A percentile compares a stretch with the other conserved stretches of the same genome.
Evolutionary conservation across 2,329 filamentous ascomycete species (phyloP).

Genomic region (Pseudocercospora fijiensis): DNA sequence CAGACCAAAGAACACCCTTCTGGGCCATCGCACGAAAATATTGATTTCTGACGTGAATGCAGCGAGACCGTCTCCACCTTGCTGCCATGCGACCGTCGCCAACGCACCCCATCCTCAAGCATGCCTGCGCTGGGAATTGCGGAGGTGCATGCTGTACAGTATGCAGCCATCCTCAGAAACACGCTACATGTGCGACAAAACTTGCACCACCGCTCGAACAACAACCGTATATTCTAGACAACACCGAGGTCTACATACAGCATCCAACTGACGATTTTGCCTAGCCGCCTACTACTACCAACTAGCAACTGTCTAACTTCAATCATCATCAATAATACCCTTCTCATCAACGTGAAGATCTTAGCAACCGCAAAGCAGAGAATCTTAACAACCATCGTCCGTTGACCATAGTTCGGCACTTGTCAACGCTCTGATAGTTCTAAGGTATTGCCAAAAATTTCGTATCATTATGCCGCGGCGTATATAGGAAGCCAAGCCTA

Average conservation of each 20-base stretch:
- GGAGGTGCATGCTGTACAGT: not conserved
- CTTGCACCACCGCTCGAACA: not conserved
- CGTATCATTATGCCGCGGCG: not conserved
- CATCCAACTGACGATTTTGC: not conserved
- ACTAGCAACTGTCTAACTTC: no score
- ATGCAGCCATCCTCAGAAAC: slow-evolving; percentile 2
- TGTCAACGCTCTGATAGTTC: not conserved
- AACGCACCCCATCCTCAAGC: slow-evolving; percentile 4
- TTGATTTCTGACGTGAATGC: not conserved
- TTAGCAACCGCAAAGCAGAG: not conserved
- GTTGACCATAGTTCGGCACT: not conserved
- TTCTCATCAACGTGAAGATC: not conserved
- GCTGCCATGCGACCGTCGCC: not conserved
- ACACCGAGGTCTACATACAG: not conserved
- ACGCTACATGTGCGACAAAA: not conserved
- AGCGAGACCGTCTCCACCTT: no score
- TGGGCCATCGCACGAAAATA: not conserved
- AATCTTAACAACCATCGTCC: not conserved
- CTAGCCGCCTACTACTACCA: not conserved
- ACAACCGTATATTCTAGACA: not conserved
- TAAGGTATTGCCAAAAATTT: not conserved
- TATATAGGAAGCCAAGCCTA: no score
- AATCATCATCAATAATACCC: not conserved
- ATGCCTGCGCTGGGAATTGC: not conserved
- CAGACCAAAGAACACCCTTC: not conserved